phyloP scores from a whole-genome alignment of 345 rosid species.

The Citrus sp. region DNA sequence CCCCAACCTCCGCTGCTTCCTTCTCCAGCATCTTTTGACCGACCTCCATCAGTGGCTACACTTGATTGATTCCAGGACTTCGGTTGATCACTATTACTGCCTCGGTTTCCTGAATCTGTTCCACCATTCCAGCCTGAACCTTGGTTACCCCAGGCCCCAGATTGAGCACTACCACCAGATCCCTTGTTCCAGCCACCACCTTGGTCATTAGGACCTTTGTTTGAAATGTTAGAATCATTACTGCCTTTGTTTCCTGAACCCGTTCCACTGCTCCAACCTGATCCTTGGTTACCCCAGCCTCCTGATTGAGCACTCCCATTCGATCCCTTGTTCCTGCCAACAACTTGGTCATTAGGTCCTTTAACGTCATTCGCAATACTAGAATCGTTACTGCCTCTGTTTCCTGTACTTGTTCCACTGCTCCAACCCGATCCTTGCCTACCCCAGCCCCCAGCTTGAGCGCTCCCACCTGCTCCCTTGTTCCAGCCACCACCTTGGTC shows the following conservation, averaged over 20 bases:
- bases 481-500: slow-evolving; percentile 9
- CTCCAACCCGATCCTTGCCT: slow-evolving; percentile 17
- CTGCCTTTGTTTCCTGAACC: slow-evolving; percentile 9
- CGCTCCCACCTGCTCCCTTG: background rate
- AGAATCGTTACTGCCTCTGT: background rate
- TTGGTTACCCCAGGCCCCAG: slow-evolving; percentile 15
- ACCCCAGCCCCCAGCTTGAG: slow-evolving; percentile 11
- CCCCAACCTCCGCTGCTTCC: slow-evolving; percentile 21
- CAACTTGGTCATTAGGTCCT: background rate
- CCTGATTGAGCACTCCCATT: background rate
- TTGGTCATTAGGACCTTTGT: background rate
- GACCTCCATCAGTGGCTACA: slow-evolving; percentile 5
- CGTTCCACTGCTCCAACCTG: slow-evolving; percentile 13
- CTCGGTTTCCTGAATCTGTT: slow-evolving; percentile 11
- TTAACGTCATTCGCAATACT: background rate
- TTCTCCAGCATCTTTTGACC: slow-evolving; percentile 14
- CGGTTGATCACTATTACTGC: slow-evolving; percentile 2
- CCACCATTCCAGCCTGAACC: slow-evolving; percentile 17
- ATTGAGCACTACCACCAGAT: background rate
- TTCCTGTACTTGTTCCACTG: slow-evolving; percentile 7
- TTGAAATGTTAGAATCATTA: background rate
- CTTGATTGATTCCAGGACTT: slow-evolving; percentile 24
- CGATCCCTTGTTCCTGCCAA: background rate
- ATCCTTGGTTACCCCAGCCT: slow-evolving; percentile 16
- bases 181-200: slow-evolving; percentile 8